Conservation (phyloP, 2,329 filamentous ascomycete species). For the Orbilia ellipsospora region DNA sequence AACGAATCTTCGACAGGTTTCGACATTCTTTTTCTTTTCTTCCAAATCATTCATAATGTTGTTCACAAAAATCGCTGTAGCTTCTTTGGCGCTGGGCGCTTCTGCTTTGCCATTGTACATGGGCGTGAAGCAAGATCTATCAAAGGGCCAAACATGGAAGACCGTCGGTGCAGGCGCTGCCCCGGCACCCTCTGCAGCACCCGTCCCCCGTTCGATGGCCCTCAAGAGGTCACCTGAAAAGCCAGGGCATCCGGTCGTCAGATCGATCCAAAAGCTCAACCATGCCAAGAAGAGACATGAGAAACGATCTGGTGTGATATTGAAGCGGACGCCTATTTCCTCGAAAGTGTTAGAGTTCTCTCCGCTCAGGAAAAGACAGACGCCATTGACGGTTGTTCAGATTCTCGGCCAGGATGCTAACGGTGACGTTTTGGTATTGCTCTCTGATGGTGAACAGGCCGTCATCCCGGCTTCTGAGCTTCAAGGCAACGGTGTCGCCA, state of each 20-base stretch:
- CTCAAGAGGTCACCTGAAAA: constrained; percentile 12
- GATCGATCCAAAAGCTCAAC: constrained; percentile 11
- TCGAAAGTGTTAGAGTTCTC: constrained; percentile 11
- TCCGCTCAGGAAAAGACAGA: constrained; percentile 2
- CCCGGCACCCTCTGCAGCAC: too few species aligned
- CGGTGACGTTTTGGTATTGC: constrained; percentile 4
- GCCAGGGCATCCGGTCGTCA: constrained; percentile 4
- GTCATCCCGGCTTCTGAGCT: constrained; percentile 11
- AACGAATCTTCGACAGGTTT: constrained; percentile 6
- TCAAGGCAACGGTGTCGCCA: neutral
- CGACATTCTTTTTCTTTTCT: neutral
- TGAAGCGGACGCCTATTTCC: constrained; percentile 14
- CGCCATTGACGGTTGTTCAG: neutral
- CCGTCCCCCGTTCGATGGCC: neutral
- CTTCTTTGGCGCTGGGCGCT: constrained; percentile 11
- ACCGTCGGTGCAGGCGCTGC: neutral
- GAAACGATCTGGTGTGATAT: constrained; percentile 1
- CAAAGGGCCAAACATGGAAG: constrained; percentile 13
- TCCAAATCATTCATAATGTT: constrained; percentile 5
- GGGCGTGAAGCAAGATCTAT: constrained; percentile 8
- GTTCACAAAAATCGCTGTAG: constrained; percentile 18
- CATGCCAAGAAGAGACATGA: constrained; percentile 16
- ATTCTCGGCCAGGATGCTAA: constrained; percentile 13
- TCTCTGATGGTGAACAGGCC: constrained; percentile 20
- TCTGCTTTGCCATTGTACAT: constrained; percentile 18